These are phyloP conservation scores for Pestalotiopsis sp. DNA, from an alignment of 2,329 filamentous ascomycete species.

Conservation along the genomic window DNA sequence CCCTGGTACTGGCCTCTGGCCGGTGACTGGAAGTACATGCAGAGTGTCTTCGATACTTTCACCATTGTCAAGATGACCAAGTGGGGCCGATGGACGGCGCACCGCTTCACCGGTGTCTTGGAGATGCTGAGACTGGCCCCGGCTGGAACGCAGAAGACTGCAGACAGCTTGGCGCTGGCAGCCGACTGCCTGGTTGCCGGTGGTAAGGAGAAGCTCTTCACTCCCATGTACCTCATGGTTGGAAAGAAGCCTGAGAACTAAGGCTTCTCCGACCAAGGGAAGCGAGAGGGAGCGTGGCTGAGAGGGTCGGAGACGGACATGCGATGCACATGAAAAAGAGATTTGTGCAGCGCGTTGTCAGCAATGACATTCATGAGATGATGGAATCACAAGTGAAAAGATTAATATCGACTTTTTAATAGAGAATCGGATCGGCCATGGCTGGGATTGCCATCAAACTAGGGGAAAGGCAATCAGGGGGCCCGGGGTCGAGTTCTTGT, in stretches of 20 bases:
- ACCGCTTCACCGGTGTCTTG: conserved; percentile 75
- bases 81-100: conserved; percentile 74
- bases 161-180: conserved; percentile 80
- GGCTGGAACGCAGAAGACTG: conserved; percentile 89
- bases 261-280: not conserved
- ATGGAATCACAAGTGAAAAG: conserved; percentile 5
- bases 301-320: not conserved
- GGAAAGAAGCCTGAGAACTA: conserved; percentile 74
- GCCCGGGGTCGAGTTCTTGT: conserved; percentile 7
- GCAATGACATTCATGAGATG: conserved; percentile 10
- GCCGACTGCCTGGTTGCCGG: conserved; percentile 87
- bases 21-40: conserved; percentile 83
- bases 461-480: not conserved
- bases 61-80: conserved; percentile 90
- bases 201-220: conserved; percentile 89
- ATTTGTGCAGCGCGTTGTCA: not conserved
- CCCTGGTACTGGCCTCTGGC: conserved; percentile 96
- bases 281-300: not conserved
- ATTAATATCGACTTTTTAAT: conserved; percentile 7
- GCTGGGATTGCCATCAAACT: not conserved
- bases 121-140: conserved; percentile 79
- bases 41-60: conserved; percentile 76
- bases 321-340: not conserved
- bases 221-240: conserved; percentile 97
- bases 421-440: not conserved